These are phyloP conservation scores for Ophiostoma montium DNA, from an alignment of 2,329 filamentous ascomycete genomes.

Conservation along the genomic window DNA sequence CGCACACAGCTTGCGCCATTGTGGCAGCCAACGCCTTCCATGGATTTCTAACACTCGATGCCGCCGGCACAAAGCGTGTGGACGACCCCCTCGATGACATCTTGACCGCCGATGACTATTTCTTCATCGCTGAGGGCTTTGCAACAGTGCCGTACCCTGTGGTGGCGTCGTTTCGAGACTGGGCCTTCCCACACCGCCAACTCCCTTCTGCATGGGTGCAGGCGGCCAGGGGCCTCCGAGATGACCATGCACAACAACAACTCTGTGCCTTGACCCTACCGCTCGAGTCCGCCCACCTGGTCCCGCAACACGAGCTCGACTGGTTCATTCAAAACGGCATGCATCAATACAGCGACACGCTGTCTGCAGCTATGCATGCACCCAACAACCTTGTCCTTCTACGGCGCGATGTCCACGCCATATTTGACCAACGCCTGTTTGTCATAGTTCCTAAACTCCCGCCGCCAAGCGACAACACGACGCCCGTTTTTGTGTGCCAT, in stretches of 20 bases:
- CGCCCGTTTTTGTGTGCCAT: background rate
- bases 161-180: conserved; percentile 1
- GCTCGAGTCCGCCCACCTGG: background rate
- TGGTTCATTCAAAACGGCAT: background rate
- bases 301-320: background rate
- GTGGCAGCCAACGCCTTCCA: conserved; percentile 1
- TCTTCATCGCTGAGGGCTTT: background rate
- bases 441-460: background rate
- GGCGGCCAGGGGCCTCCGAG: background rate
- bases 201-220: background rate
- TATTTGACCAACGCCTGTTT: background rate
- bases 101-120: conserved; percentile 1
- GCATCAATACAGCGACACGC: background rate
- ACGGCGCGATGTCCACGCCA: background rate
- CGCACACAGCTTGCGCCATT: conserved; percentile 2
- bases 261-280: background rate
- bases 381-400: background rate
- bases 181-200: background rate
- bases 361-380: background rate
- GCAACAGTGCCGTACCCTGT: background rate
- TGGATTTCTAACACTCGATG: background rate
- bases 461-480: background rate
- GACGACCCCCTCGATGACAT: background rate
- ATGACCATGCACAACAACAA: background rate
- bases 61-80: background rate